phyloP scores from a whole-genome alignment of 106 monocot species.

The Dendrobium chrysotoxum region DNA sequence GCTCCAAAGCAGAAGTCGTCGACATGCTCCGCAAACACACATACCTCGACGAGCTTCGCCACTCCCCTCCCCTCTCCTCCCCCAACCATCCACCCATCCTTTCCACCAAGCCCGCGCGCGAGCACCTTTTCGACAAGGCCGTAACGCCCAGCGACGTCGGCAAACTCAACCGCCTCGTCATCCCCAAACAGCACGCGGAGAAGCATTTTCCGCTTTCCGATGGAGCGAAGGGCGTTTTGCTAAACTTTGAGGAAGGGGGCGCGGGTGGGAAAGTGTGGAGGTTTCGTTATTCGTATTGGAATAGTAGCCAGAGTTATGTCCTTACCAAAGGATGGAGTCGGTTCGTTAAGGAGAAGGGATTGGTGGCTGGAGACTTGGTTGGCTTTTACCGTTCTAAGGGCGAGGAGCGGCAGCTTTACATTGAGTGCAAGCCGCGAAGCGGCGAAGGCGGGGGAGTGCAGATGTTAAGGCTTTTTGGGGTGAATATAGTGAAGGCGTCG shows the following conservation, averaged over 20 bases:
- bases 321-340: conserved; percentile 79
- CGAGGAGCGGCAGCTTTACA: conserved; percentile 25
- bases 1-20: conserved; percentile 77
- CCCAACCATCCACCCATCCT: background rate
- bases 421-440: conserved; percentile 30
- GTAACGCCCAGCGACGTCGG: conserved; percentile 94
- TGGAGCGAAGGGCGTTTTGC: conserved; percentile 33
- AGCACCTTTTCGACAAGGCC: conserved; percentile 66
- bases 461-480: conserved; percentile 39
- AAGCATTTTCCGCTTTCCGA: conserved; percentile 59
- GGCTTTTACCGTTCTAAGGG: conserved; percentile 34
- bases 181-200: conserved; percentile 95
- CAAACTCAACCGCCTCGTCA: conserved; percentile 90
- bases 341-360: conserved; percentile 64
- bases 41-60: conserved; percentile 45
- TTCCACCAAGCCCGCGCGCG: conserved; percentile 12
- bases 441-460: background rate
- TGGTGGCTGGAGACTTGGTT: conserved; percentile 46
- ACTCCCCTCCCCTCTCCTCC: conserved; percentile 20
- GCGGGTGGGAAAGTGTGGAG: conserved; percentile 54
- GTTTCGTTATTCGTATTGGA: conserved; percentile 73
- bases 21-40: conserved; percentile 95
- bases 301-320: conserved; percentile 83
- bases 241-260: conserved; percentile 52
- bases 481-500: conserved; percentile 19